Conservation (phyloP, 2,329 filamentous ascomycete species). For the Stemphylium beticola region DNA sequence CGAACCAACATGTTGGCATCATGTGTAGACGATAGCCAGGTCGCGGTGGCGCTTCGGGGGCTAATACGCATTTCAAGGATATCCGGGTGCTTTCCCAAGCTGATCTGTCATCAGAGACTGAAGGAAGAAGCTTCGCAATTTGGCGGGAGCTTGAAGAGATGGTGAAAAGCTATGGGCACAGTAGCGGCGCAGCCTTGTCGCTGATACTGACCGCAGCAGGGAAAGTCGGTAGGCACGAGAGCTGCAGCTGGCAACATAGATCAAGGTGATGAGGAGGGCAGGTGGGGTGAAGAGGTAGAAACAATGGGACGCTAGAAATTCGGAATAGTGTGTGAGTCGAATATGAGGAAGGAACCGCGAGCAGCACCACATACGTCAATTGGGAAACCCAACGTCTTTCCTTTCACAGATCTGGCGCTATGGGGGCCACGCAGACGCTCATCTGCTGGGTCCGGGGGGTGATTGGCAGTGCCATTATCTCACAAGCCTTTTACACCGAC, state of each 20-base stretch:
- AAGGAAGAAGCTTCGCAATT: neutral
- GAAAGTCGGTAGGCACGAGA: neutral
- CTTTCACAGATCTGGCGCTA: constrained; percentile 4
- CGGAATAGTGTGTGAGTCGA: neutral
- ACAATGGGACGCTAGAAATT: constrained; percentile 3
- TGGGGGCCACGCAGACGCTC: constrained; percentile 10
- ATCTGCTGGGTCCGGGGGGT: constrained; percentile 9
- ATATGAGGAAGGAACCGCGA: constrained; percentile 1
- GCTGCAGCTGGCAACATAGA: neutral
- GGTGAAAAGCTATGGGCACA: constrained; percentile 1
- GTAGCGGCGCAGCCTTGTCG: constrained; percentile 1
- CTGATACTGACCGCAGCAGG: neutral
- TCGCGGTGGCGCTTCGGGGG: no score
- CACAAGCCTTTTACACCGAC: constrained; percentile 35
- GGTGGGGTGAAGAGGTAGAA: constrained; percentile 2
- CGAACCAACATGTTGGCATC: neutral
- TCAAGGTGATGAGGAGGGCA: neutral
- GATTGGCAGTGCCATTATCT: constrained; percentile 26
- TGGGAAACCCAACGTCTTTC: neutral
- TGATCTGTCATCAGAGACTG: neutral
- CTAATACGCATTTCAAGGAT: no score
- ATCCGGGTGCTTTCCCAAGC: neutral
- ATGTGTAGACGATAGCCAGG: neutral
- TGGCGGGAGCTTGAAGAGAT: neutral
- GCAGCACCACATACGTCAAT: constrained; percentile 13